Evolutionary conservation across 306 rosid species (phyloP).

Genomic region (Cajanus cajan): DNA sequence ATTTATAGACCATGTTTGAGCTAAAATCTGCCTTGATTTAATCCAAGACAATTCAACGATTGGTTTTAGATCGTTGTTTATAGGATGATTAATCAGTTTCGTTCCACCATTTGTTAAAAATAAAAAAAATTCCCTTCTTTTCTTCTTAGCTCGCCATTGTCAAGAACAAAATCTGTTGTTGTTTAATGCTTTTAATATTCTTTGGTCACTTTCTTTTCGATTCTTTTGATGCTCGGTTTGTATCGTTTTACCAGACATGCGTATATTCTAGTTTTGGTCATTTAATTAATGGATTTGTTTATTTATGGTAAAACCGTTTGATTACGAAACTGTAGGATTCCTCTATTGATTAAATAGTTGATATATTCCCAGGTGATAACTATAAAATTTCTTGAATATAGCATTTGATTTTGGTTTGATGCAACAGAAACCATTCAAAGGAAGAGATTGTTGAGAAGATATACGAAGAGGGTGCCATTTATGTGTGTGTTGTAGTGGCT

Average conservation of each 20-base stretch:
- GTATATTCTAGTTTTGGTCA: background rate
- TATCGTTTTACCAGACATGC: background rate
- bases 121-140: too few species aligned
- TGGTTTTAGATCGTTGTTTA: slow-evolving; percentile 14
- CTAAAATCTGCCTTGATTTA: background rate
- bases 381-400: slow-evolving; percentile 14
- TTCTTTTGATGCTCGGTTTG: slow-evolving; percentile 22
- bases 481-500: background rate
- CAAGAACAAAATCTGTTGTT: background rate
- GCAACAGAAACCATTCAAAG: slow-evolving; percentile 34
- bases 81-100: background rate
- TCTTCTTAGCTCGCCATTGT: background rate
- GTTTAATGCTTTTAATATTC: background rate
- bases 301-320: slow-evolving; percentile 29
- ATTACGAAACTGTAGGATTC: slow-evolving; percentile 27
- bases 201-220: background rate
- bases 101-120: background rate
- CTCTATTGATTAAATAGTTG: slow-evolving; percentile 4
- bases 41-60: background rate
- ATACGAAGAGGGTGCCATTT: slow-evolving; percentile 3
- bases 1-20: slow-evolving; percentile 19
- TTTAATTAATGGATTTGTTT: slow-evolving; percentile 22
- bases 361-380: background rate
- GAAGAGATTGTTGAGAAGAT: slow-evolving; percentile 22
- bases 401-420: slow-evolving; percentile 45